phyloP scores from a whole-genome alignment of 2,329 filamentous ascomycete species.

The Fusarium odoratissimum region DNA sequence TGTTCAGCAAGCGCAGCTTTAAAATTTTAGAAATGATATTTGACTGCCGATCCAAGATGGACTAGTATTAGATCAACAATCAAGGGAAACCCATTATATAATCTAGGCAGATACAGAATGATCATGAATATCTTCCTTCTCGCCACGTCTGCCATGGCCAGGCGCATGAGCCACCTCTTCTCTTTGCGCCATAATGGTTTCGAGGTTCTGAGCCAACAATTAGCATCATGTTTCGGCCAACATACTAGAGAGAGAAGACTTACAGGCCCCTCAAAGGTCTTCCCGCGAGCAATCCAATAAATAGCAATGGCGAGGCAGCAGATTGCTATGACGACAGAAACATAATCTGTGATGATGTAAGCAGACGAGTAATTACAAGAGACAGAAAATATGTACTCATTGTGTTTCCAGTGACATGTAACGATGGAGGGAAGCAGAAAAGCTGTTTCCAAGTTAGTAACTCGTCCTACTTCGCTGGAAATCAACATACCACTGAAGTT shows the following conservation, averaged over 20 bases:
- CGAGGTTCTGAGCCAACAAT: background rate
- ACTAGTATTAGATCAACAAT: no score
- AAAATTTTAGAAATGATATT: no score
- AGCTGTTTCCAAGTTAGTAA: background rate
- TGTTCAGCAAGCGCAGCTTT: no score
- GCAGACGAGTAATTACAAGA: background rate
- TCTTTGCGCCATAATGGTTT: background rate
- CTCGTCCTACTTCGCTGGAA: accelerated
- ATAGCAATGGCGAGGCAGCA: background rate
- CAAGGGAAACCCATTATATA: accelerated
- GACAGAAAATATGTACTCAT: background rate
- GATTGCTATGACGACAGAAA: background rate
- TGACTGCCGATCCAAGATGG: no score
- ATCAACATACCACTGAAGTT: background rate
- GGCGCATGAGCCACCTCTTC: background rate
- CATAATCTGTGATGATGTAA: background rate
- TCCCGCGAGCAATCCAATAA: background rate
- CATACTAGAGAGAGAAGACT: background rate
- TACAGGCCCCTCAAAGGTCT: background rate
- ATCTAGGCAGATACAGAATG: background rate
- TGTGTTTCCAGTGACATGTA: background rate
- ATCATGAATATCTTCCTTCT: background rate
- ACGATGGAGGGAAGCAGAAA: background rate
- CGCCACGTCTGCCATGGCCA: background rate
- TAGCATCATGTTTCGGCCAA: background rate